Evolutionary conservation across 352 stramenopile genomes (phyloP), one percentile per base, ranked within the genome.

Genomic region (Blastocystis sp.): DNA sequence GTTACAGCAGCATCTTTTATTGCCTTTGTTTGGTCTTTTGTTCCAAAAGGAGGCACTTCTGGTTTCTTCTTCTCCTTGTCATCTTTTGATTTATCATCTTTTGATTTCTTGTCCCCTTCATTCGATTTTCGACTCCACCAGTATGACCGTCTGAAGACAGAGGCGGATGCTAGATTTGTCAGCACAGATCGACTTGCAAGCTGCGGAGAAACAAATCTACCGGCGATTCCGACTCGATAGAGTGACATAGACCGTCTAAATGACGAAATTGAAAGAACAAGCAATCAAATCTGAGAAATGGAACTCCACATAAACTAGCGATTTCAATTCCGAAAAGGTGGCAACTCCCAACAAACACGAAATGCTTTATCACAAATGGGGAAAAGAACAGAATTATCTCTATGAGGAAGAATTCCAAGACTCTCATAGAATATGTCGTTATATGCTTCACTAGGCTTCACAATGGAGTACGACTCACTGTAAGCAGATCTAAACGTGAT

Each of bases 31-130:
- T 35, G 64, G n/a, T 33, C 33, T 44, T 42, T 68, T n/a, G 54
- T 64, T 68, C 48, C 11, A 15, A 11, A 7, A 19, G 30, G 5
- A 35, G 1, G 58, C 30, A 64, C 53, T 22, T 57, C 6, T 48
- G 53, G 22, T 48, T 69, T 84, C 53, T 69, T 24, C 73, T 84
- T 60, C 30, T 66, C 73, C n/a, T 64, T 48, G 48, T 66, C 17
- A 35, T 84, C 42, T 42, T 84, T 66, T 19, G 1, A 53, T 84
- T 66, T 44, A 30, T 27, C 37, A 7, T 57, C 42, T 53, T 79
- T 79, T 6, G 11, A 15, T 22, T 2, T 1, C 19, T 59, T 56
- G 22, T 79, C 54, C 22, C 62, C 42, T 30, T 81, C 70, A n/a
- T 68, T 68, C 5, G 48, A 51, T 53, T 40, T 68, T 27, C 33